A percentile compares a stretch with the other conserved stretches of the same genome.
Evolutionary conservation across 345 rosid species (phyloP).

Genomic region (Boechera retrofracta): DNA sequence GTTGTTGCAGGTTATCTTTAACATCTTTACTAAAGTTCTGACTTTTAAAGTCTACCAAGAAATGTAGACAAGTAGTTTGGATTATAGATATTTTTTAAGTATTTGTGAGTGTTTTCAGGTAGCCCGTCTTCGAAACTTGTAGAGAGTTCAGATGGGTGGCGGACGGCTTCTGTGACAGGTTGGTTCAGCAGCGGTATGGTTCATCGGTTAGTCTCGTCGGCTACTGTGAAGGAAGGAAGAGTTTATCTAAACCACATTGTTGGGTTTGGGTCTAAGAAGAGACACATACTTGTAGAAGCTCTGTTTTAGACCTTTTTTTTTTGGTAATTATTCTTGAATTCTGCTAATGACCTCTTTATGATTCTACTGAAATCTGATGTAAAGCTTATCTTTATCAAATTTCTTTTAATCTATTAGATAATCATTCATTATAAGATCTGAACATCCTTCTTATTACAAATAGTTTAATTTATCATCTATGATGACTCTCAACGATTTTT

Average conservation of each 20-base stretch:
- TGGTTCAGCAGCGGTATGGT: constrained; percentile 66
- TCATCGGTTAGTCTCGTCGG: constrained; percentile 79
- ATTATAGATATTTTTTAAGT: not conserved
- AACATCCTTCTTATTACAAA: constrained; percentile 6
- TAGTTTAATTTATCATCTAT: not conserved
- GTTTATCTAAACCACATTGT: constrained; percentile 76
- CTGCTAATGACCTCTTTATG: constrained; percentile 15
- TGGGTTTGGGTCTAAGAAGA: constrained; percentile 82
- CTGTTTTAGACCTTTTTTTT: constrained; percentile 49
- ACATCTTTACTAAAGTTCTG: not conserved
- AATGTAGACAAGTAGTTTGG: constrained; percentile 1
- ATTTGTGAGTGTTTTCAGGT: constrained; percentile 44
- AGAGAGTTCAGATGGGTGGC: constrained; percentile 87
- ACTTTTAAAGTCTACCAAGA: not conserved
- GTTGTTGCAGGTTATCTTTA: constrained; percentile 65
- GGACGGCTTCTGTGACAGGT: constrained; percentile 66
- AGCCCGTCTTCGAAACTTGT: constrained; percentile 71
- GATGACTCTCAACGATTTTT: not conserved
- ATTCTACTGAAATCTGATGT: constrained; percentile 20
- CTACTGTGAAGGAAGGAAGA: constrained; percentile 81
- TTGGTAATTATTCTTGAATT: constrained; percentile 8
- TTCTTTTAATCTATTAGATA: constrained; percentile 8
- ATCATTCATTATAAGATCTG: constrained; percentile 5
- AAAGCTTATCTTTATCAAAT: constrained; percentile 28
- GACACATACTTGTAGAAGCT: constrained; percentile 83